Conservation (phyloP, 495 filamentous ascomycete genomes). For the Xylaria palmicola region DNA sequence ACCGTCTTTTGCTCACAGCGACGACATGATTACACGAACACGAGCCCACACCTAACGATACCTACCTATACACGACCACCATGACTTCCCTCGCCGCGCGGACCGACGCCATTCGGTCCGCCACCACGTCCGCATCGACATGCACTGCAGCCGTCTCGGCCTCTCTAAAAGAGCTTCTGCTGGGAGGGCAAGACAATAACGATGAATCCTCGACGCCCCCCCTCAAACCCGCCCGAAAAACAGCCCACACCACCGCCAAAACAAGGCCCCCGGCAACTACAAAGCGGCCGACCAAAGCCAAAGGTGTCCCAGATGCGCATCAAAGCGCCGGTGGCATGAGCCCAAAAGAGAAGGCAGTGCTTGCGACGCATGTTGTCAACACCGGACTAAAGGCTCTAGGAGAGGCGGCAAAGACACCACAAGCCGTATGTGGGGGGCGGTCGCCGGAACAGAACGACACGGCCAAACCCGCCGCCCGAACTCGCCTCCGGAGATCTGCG, state of each 20-base stretch:
- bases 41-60: conserved; percentile 8
- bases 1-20: conserved; percentile 16
- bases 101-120: conserved; percentile 51
- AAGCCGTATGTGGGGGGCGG: conserved; percentile 22
- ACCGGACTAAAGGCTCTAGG: conserved; percentile 68
- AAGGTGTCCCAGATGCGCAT: conserved; percentile 24
- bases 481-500: conserved; percentile 42
- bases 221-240: conserved; percentile 39
- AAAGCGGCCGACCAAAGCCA: conserved; percentile 22
- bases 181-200: conserved; percentile 32
- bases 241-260: conserved; percentile 19
- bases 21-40: conserved; percentile 28
- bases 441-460: conserved; percentile 30
- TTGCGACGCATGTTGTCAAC: conserved; percentile 85
- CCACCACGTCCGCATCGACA: conserved; percentile 50
- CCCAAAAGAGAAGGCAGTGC: conserved; percentile 60
- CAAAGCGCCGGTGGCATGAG: conserved; percentile 43
- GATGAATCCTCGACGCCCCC: conserved; percentile 27
- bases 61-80: conserved; percentile 17
- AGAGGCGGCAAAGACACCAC: conserved; percentile 63
- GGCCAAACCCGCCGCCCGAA: conserved; percentile 37
- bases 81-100: conserved; percentile 47
- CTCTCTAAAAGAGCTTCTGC: conserved; percentile 51
- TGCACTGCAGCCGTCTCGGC: conserved; percentile 51
- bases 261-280: conserved; percentile 22